A percentile compares a stretch with the other conserved stretches of the same genome.
phyloP scores from a whole-genome alignment of 371 early-diverging fungal genomes.

The Mortierella sp. region DNA sequence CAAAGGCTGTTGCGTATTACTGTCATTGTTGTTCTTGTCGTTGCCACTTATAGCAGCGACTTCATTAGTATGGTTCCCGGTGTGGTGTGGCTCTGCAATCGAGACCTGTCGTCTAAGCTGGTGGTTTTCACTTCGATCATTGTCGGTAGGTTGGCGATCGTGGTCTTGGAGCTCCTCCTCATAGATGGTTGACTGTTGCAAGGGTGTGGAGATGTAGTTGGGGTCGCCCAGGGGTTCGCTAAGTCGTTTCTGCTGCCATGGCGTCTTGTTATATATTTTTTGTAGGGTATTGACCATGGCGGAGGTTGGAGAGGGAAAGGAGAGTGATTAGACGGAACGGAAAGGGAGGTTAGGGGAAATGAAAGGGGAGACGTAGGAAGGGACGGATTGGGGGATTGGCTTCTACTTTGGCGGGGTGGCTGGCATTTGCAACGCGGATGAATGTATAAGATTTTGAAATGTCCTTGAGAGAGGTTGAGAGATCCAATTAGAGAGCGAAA shows the following conservation, averaged over 20 bases:
- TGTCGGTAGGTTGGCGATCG: not conserved
- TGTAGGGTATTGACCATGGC: conserved; percentile 39
- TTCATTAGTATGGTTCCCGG: not conserved
- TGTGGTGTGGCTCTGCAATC: conserved; percentile 16
- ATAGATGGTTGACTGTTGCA: conserved; percentile 21
- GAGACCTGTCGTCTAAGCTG: conserved; percentile 30
- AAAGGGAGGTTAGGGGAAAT: not conserved
- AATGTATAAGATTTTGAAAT: too few species aligned
- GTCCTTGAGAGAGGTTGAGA: too few species aligned
- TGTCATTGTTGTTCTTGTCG: conserved; percentile 1
- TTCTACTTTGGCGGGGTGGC: too few species aligned
- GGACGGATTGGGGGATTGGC: not conserved
- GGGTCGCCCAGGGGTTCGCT: conserved; percentile 44
- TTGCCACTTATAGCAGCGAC: conserved; percentile 4
- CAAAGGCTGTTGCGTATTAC: conserved; percentile 10
- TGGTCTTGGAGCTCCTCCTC: conserved; percentile 8
- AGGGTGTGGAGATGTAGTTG: conserved; percentile 29
- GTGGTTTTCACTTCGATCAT: not conserved
- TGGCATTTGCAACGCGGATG: too few species aligned
- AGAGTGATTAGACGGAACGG: too few species aligned
- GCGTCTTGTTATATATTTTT: conserved; percentile 41
- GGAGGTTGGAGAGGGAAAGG: too few species aligned
- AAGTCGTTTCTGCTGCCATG: conserved; percentile 46
- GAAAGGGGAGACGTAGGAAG: not conserved
- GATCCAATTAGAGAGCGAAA: too few species aligned